Evolutionary conservation across 305 asterid species (phyloP), one percentile per base, ranked within the genome.

Genomic region (Fraxinus paxiana): DNA sequence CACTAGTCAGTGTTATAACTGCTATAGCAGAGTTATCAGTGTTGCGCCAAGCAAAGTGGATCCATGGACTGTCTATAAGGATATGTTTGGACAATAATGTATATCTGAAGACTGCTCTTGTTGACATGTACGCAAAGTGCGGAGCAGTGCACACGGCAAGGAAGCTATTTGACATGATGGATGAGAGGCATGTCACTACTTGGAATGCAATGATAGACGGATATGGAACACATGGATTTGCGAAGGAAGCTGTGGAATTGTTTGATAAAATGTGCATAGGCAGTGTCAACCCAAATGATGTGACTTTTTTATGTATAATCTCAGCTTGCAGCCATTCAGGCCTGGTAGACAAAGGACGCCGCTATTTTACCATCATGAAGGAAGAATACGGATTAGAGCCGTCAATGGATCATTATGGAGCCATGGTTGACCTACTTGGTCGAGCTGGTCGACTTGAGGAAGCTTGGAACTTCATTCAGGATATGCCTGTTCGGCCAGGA

Each of bases 131-230:
- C 63, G 94, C 97, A 3, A 96, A 96, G 77, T 95, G 97, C 79
- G 99, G 99, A 78, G 92, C 97, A 3, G 88, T 96, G 82, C 84
- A 77, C 56, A 89, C 84, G 31, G 97, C 97, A 24, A 91, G 94
- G 83, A 85, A 87, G 84, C 85, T 96, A 34, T 96, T 96, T 37
- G 92, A 96, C 77, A 6, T 67, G 84, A 88, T 87, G 92, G 87
- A 34, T 2, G 97, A 90, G 83, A 90, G 86, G 79, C 97, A 92
- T 46, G 94, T 91, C 13, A 94, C 96, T 26, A 92, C 98, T 30
- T 96, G 99, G 99, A 96, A 96, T 81, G 97, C 97, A 3, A 96
- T 94, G 99, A 94, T 96, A 18, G 99, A 96, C 83, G 99, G 97
- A 77, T 96, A 96, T 18, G 99, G 99, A 26, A 96, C 99, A 0